Percentiles rank a stretch among this genome's conserved stretches.
These are phyloP conservation scores for Tuber melanosporum DNA, from an alignment of 495 filamentous ascomycete species.

Conservation along the genomic window DNA sequence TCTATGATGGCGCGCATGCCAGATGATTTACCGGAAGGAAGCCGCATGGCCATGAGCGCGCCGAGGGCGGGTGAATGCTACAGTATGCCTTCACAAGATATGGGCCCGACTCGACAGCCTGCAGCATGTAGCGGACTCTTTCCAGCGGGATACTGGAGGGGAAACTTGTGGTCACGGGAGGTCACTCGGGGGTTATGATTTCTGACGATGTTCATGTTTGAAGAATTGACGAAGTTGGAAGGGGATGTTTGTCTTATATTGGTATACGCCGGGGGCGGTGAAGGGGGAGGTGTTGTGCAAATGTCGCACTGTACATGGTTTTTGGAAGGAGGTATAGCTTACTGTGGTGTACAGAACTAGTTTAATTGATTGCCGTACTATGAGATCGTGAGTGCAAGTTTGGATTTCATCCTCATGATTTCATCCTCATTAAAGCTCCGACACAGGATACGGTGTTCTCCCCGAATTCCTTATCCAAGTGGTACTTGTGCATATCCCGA, in stretches of 20 bases:
- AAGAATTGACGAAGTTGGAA: neutral
- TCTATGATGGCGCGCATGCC: neutral
- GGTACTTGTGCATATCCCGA: neutral
- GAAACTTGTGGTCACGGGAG: neutral
- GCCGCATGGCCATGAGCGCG: neutral
- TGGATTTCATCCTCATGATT: neutral
- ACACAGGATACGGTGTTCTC: neutral
- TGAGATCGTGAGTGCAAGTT: neutral
- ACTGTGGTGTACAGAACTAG: neutral
- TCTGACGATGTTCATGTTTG: neutral
- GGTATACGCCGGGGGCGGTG: neutral
- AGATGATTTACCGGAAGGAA: neutral
- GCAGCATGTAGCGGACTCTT: neutral
- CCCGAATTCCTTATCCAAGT: neutral
- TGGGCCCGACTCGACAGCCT: neutral
- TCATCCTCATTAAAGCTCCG: neutral
- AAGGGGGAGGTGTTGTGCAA: neutral
- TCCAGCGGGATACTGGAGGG: neutral
- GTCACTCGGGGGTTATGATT: neutral
- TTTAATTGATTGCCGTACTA: neutral
- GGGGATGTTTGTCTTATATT: neutral
- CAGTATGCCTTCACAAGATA: neutral
- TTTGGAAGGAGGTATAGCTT: neutral
- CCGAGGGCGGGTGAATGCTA: neutral
- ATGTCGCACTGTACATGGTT: neutral